These are phyloP conservation scores for Hymenoscyphus linearis DNA, from an alignment of 2,329 filamentous ascomycete genomes.

Conservation along the genomic window DNA sequence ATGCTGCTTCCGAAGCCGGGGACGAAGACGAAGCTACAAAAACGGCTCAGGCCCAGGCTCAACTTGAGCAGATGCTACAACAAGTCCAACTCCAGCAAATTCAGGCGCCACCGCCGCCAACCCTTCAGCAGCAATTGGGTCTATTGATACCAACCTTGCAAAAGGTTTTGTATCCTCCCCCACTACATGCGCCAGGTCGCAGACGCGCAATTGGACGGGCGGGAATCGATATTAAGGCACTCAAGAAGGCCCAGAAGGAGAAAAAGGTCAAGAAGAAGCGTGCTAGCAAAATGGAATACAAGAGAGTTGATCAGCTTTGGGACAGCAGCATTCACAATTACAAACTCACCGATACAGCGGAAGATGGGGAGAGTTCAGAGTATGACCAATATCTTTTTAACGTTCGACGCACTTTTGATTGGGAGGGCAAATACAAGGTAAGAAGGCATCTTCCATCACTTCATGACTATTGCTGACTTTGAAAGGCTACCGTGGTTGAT, in stretches of 20 bases:
- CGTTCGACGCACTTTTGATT: constrained; percentile 76
- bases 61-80: constrained; percentile 25
- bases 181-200: neutral
- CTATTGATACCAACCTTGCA: no score
- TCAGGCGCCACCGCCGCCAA: neutral
- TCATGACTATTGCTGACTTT: constrained; percentile 8
- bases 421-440: constrained; percentile 69
- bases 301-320: constrained; percentile 61
- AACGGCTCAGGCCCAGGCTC: constrained; percentile 14
- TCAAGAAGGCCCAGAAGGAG: constrained; percentile 37
- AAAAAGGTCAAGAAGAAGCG: constrained; percentile 35
- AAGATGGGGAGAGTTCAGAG: constrained; percentile 56
- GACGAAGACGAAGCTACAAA: constrained; percentile 15
- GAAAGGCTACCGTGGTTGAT: constrained; percentile 60
- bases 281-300: constrained; percentile 58
- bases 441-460: neutral
- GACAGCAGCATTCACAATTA: constrained; percentile 57
- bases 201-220: neutral
- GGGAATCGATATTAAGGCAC: constrained; percentile 24
- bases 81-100: constrained; percentile 26
- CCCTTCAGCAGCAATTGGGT: constrained; percentile 19
- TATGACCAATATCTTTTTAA: constrained; percentile 81
- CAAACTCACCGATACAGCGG: constrained; percentile 61
- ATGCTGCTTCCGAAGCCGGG: constrained; percentile 8
- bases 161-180: neutral